These are phyloP conservation scores for Orobanche coerulescens DNA, from an alignment of 257 asterid species.

Conservation along the genomic window DNA sequence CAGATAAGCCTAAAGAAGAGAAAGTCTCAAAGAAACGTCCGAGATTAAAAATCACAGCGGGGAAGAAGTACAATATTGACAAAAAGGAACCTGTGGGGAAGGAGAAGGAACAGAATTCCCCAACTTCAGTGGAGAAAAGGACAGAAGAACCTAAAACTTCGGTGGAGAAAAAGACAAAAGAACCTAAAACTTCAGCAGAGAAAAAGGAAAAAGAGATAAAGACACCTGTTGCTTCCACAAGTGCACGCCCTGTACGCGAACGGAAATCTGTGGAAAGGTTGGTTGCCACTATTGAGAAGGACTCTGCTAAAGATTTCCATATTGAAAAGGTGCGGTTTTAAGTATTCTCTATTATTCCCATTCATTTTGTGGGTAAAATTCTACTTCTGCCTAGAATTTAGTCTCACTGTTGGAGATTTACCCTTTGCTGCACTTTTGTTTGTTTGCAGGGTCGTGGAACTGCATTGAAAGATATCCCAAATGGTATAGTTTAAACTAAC, in stretches of 20 bases:
- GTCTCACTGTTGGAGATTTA: conserved; percentile 14
- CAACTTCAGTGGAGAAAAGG: conserved; percentile 23
- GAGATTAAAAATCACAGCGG: conserved; percentile 36
- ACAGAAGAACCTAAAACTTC: conserved; percentile 27
- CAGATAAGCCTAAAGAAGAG: conserved; percentile 31
- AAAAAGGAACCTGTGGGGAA: conserved; percentile 38
- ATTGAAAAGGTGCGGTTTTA: conserved; percentile 62
- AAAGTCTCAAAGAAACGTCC: conserved; percentile 46
- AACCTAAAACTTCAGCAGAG: conserved; percentile 20
- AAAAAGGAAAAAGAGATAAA: conserved; percentile 49
- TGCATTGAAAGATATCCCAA: conserved; percentile 87
- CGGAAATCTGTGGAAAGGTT: conserved; percentile 88
- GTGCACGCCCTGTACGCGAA: conserved; percentile 89
- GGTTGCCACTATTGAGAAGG: conserved; percentile 76
- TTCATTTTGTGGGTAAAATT: not conserved
- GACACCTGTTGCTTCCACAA: conserved; percentile 46
- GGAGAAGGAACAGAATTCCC: conserved; percentile 35
- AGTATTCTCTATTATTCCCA: not conserved
- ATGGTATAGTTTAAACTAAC: conserved; percentile 44
- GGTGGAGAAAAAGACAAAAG: conserved; percentile 28
- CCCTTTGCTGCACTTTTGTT: conserved; percentile 4
- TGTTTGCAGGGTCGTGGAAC: conserved; percentile 89
- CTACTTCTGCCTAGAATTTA: not conserved
- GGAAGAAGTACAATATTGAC: conserved; percentile 30
- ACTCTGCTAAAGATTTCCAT: conserved; percentile 47